These are phyloP conservation scores for Ramaria sp. DNA, from an alignment of 768 basidiomycete species.

Conservation along the genomic window DNA sequence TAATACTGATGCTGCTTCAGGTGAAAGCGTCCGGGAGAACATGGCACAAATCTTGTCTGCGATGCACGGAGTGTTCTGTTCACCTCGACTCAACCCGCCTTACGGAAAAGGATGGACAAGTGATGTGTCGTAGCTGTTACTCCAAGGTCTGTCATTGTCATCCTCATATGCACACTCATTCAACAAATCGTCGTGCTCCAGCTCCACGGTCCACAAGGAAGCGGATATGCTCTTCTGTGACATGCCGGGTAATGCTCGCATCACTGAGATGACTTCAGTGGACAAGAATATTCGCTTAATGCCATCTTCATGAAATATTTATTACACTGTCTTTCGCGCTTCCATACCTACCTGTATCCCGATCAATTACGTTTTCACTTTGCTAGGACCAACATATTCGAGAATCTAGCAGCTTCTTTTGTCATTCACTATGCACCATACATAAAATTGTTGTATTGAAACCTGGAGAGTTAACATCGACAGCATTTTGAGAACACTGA, in stretches of 20 bases:
- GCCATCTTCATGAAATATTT: too few species aligned
- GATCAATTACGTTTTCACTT: too few species aligned
- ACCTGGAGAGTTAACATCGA: background rate
- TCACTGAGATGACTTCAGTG: background rate
- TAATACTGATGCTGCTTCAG: conserved; percentile 23
- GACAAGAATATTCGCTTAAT: too few species aligned
- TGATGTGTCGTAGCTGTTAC: conserved; percentile 64
- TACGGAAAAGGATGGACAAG: conserved; percentile 66
- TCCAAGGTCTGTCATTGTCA: conserved; percentile 35
- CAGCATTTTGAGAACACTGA: background rate
- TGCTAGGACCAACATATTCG: too few species aligned
- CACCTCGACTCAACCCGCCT: conserved; percentile 60
- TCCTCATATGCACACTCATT: background rate
- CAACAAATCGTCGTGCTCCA: conserved; percentile 18
- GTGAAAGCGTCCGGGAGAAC: conserved; percentile 75
- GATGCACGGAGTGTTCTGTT: conserved; percentile 64
- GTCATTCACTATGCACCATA: too few species aligned
- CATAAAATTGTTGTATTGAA: background rate
- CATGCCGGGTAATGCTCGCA: conserved; percentile 24
- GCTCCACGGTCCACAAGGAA: conserved; percentile 65
- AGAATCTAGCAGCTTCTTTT: too few species aligned
- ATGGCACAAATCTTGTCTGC: conserved; percentile 65
- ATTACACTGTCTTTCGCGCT: too few species aligned
- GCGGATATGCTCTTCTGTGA: conserved; percentile 62
- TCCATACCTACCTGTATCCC: too few species aligned